phyloP scores from a whole-genome alignment of 768 basidiomycete genomes.

The Kwoniella dejecticola region DNA sequence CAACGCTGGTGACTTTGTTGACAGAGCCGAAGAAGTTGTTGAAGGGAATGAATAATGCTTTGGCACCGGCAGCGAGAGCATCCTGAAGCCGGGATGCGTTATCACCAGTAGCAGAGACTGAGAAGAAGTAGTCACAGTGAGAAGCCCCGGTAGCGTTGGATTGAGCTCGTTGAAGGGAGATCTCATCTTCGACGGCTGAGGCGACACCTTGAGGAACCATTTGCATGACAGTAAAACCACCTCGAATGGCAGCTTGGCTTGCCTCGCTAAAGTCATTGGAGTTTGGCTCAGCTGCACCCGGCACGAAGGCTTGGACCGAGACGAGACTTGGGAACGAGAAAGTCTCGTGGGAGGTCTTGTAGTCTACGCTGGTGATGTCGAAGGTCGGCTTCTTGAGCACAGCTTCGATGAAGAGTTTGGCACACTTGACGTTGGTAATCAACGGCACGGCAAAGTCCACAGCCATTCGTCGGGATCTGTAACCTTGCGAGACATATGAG shows the following conservation, averaged over 20 bases:
- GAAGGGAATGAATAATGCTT: constrained; percentile 84
- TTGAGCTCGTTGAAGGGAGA: constrained; percentile 70
- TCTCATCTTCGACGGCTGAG: constrained; percentile 67
- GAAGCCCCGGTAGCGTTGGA: constrained; percentile 66
- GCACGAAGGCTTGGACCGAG: constrained; percentile 84
- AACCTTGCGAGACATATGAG: constrained; percentile 94
- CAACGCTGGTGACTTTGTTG: constrained; percentile 70
- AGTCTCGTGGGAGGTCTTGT: constrained; percentile 88
- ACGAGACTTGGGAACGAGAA: constrained; percentile 89
- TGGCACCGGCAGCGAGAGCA: constrained; percentile 75
- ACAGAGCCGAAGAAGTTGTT: constrained; percentile 56
- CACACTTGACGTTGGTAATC: constrained; percentile 98
- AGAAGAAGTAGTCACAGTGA: constrained; percentile 85
- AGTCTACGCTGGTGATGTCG: constrained; percentile 85
- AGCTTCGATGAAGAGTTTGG: constrained; percentile 93
- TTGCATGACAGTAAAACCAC: constrained; percentile 84
- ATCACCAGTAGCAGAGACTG: constrained; percentile 70
- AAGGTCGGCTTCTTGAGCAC: constrained; percentile 71
- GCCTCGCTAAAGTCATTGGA: constrained; percentile 68
- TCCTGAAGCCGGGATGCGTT: constrained; percentile 65
- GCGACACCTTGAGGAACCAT: constrained; percentile 71
- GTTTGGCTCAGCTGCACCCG: constrained; percentile 63
- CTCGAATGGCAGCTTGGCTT: constrained; percentile 79
- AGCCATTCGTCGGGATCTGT: constrained; percentile 95
- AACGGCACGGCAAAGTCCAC: constrained; percentile 97